Evolutionary conservation across 1,284 basidiomycete genomes (phyloP), one percentile per base, ranked within the genome.

Genomic region (Vanrija sp.): DNA sequence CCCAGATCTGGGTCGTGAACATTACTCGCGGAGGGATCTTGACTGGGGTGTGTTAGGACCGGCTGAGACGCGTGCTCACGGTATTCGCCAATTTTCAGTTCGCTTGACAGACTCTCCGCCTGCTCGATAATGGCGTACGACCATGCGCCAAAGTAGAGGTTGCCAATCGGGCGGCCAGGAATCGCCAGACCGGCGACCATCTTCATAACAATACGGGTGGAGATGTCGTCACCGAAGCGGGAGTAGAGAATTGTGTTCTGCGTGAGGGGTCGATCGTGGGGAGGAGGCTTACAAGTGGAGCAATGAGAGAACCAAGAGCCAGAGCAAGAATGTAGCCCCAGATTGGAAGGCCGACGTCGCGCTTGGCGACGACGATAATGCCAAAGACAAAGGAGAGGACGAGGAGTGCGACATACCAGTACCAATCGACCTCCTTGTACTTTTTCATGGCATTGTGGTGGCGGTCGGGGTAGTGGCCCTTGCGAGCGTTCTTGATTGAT

Each of bases 401-500:
- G 15, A 68, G 46, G 14, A 61, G 42, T 15, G 18, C 19, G 2
- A 49, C 38, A 49, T 72, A 74, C 68, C 68, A 73, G 60, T 61
- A 69, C 51, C 51, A 54, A 0, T 66, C 65, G 0, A 62, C 70
- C 43, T 72, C 69, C 21, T 63, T 63, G 54, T 72, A 74, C 10
- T 28, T 34, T 52, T 62, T 64, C 72, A 74, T 74, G n/a, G 60
- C 64, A 18, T 42, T 29, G 48, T 62, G 85, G 68, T 86, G 85
- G 7, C 81, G 82, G 66, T 86, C 85, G 0, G 81, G 79, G 60
- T 80, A 80, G 4, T 77, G 77, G 55, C 78, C 79, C 14, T 65
- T 63, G 18, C 78, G 74, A 1, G 80, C 77, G 47, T 81, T 76
- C 61, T 79, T 82, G 71, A 86, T 80, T 0, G 82, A 81, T 8